These are phyloP conservation scores for Aristolochia contorta DNA, from an alignment of 164 flowering plant genomes.

Conservation along the genomic window DNA sequence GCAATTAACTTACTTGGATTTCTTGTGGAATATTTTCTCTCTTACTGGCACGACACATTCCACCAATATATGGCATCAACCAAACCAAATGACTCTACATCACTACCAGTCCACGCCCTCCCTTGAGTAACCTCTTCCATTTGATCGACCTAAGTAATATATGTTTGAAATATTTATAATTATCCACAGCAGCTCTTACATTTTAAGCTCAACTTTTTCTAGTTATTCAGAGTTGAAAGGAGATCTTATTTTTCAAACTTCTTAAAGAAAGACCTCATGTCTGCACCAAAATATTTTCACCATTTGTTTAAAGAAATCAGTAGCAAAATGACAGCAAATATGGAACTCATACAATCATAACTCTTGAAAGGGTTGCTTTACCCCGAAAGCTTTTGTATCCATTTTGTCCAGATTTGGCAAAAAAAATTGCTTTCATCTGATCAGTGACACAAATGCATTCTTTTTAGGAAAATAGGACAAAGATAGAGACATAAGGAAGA, in stretches of 20 bases:
- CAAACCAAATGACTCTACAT: conserved; percentile 79
- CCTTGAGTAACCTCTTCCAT: conserved; percentile 95
- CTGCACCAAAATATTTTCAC: no score
- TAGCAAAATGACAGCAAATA: not conserved
- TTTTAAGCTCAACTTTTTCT: no score
- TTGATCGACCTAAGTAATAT: conserved; percentile 53
- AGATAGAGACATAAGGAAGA: no score
- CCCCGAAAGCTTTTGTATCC: conserved; percentile 69
- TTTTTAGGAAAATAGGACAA: no score
- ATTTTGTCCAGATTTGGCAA: conserved; percentile 71
- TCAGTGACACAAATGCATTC: conserved; percentile 22
- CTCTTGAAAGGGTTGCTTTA: conserved; percentile 95
- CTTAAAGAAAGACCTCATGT: no score
- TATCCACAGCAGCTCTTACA: no score
- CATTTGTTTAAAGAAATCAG: no score
- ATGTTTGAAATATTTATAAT: not conserved
- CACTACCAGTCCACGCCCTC: conserved; percentile 90
- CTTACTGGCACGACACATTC: conserved; percentile 73
- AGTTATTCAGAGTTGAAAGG: no score
- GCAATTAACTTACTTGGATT: conserved; percentile 27
- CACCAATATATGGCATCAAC: conserved; percentile 97
- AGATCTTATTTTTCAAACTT: no score
- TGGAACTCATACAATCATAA: conserved; percentile 57
- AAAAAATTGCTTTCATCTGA: conserved; percentile 89
- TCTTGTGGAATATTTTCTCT: conserved; percentile 79